Conservation (phyloP, 305 asterid species). For the Rubia tinctorum region DNA sequence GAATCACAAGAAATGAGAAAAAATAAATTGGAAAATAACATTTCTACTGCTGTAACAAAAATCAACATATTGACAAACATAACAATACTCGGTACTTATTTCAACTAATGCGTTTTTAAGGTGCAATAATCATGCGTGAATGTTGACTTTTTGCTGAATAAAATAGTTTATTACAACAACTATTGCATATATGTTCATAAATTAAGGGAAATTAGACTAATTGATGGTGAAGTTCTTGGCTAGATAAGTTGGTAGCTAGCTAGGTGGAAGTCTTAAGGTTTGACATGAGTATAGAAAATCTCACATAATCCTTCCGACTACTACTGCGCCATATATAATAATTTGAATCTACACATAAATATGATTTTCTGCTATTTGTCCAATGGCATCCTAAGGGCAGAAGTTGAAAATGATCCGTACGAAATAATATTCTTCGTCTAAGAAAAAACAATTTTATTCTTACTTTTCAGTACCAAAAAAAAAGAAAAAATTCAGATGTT, state of each 20-base stretch:
- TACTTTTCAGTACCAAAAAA: background rate
- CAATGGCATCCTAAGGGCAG: background rate
- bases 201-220: background rate
- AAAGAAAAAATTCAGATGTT: background rate
- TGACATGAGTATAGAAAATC: conserved; percentile 11
- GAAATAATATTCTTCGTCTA: background rate
- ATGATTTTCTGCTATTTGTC: conserved; percentile 21
- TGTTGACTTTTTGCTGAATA: conserved; percentile 38
- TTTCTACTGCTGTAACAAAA: background rate
- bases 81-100: background rate
- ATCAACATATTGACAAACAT: background rate
- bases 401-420: background rate
- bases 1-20: background rate
- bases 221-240: conserved; percentile 3
- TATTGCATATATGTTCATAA: background rate
- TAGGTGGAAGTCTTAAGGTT: conserved; percentile 9
- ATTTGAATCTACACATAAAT: background rate
- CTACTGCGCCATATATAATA: conserved; percentile 2
- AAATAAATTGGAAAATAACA: background rate
- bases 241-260: background rate
- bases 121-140: conserved; percentile 26
- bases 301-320: conserved; percentile 19
- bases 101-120: background rate
- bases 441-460: background rate
- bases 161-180: background rate